Percentiles rank a stretch among this genome's conserved stretches.
Evolutionary conservation across 1,284 basidiomycete genomes (phyloP).

Genomic region (Retiboletus flavoniger): DNA sequence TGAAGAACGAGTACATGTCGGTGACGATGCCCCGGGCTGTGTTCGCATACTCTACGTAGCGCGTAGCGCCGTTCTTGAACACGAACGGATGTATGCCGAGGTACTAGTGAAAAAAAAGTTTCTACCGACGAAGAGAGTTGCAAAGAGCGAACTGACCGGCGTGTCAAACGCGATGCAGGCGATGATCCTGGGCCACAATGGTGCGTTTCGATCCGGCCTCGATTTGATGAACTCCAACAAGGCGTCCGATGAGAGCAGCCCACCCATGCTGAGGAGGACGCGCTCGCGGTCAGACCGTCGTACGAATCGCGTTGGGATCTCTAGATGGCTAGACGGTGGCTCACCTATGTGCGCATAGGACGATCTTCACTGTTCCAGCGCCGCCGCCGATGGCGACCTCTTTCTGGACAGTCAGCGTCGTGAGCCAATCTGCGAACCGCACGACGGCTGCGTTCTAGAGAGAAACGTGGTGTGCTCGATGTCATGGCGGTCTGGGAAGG

Average conservation of each 20-base stretch:
- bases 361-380: constrained; percentile 76
- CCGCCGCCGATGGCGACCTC: constrained; percentile 74
- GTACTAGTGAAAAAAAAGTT: constrained; percentile 53
- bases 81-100: constrained; percentile 84
- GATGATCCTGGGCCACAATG: constrained; percentile 81
- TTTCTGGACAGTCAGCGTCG: constrained; percentile 72
- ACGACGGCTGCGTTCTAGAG: constrained; percentile 74
- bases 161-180: constrained; percentile 89
- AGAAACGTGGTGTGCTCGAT: constrained; percentile 4
- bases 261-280: constrained; percentile 72
- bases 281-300: not conserved
- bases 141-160: constrained; percentile 57
- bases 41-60: constrained; percentile 72
- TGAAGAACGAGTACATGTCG: constrained; percentile 51
- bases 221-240: constrained; percentile 70
- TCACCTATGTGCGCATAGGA: constrained; percentile 90
- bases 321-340: constrained; percentile 14
- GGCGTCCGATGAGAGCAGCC: constrained; percentile 83
- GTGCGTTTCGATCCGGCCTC: constrained; percentile 58
- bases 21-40: constrained; percentile 62
- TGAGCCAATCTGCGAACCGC: constrained; percentile 87
- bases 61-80: constrained; percentile 82
- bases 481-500: constrained; percentile 1
- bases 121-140: not conserved
- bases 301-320: not conserved